Conservation (phyloP, 192 early-diverging fungal genomes). For the Chytriomyces sp. region DNA sequence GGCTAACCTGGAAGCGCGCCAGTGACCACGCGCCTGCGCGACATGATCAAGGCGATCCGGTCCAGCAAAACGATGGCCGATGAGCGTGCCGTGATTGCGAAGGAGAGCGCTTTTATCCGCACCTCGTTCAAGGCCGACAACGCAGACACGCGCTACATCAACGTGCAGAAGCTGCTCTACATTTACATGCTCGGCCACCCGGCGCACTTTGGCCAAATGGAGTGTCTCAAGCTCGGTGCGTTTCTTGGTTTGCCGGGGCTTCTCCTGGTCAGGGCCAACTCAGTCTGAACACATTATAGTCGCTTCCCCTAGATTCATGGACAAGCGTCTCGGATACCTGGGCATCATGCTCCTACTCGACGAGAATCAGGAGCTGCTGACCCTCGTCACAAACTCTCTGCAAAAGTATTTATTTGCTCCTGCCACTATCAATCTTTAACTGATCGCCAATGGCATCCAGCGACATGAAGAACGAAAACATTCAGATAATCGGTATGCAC, state of each 20-base stretch:
- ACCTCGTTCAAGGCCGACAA: constrained; percentile 97
- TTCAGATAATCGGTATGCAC: constrained; percentile 96
- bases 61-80: constrained; percentile 98
- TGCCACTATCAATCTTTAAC: constrained; percentile 1
- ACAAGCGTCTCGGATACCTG: constrained; percentile 98
- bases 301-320: constrained; percentile 88
- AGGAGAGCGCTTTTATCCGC: constrained; percentile 93
- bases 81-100: constrained; percentile 95
- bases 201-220: constrained; percentile 99
- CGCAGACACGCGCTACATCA: constrained; percentile 84
- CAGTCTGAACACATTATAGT: constrained; percentile 44
- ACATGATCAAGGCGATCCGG: constrained; percentile 97
- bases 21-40: constrained; percentile 59
- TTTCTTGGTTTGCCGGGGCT: not conserved
- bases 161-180: constrained; percentile 96
- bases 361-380: constrained; percentile 96
- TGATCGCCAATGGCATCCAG: constrained; percentile 45
- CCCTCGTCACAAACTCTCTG: constrained; percentile 95
- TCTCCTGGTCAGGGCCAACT: not conserved
- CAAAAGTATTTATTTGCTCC: constrained; percentile 80
- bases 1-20: not conserved
- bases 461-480: constrained; percentile 94
- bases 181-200: constrained; percentile 99
- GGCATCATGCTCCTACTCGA: constrained; percentile 97
- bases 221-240: constrained; percentile 91